Evolutionary conservation across 2,329 filamentous ascomycete species (phyloP), one percentile per base, ranked within the genome.

Genomic region (Massarina eburnea): DNA sequence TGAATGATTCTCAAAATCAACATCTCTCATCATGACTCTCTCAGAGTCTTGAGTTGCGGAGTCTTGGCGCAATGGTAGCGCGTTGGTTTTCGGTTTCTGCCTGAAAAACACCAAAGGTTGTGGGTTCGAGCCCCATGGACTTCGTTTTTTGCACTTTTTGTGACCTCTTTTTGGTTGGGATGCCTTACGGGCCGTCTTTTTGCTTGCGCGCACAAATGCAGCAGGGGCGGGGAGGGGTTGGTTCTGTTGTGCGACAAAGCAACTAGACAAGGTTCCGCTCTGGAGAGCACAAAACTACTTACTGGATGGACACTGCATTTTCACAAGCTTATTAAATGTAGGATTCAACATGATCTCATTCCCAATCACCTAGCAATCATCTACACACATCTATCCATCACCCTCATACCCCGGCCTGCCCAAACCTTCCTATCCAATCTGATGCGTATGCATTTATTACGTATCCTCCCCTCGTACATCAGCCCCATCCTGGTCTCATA

Each of bases 61-160:
- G 27, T 30, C 27, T 59, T 59, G 57, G 57, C 57, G 57, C 57
- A 59, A 59, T 59, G 57, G 57, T 57, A 57, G 53, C 55, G 57
- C 57, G 57, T 58, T 59, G 57, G 57, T 59, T 59, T 59, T 59
- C 57, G 57, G 57, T 48, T 41, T 21, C 39, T 15, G 40, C 27
- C 8, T 30, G 24, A 35, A 46, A 51, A 48, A 39, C 56, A 59
- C 57, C 57, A 59, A 58, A 59, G 57, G 57, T 59, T 59, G 54
- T 47, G 52, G 54, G 55, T 52, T 54, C 52, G 52, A 58, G 41
- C 51, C 55, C 55, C 51, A 45, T 56, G 53, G 43, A 41, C 52
- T 47, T 59, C 55, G 54, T 29, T 43, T 38, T 47, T 40, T 43
- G 43, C n/a, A 3, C 32, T 37, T 43, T 37, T 24, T 7, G 27